Evolutionary conservation across 768 basidiomycete species (phyloP), one percentile per base, ranked within the genome.

Genomic region (Phylloporus arenicola): DNA sequence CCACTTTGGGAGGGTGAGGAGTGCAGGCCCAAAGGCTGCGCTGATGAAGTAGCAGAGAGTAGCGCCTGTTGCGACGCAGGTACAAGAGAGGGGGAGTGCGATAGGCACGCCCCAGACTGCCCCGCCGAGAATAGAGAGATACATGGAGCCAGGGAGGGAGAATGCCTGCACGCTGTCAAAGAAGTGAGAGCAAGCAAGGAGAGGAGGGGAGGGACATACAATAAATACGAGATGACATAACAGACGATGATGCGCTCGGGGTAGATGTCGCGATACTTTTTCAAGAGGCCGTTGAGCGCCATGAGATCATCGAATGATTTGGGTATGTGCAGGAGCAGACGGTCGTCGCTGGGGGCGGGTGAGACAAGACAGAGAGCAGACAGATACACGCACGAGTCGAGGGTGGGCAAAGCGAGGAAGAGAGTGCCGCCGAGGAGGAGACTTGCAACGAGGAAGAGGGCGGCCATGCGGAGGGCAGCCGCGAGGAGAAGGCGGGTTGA

Each of bases 91-190:
- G 5, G 89, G 86, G 5, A 97, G 76, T 0, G 94, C 94, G 11
- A 83, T 71, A 3, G 88, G 70, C 25, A 95, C 84, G 34, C 94
- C 94, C 84, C 92, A 98, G 4, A 96, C 88, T 1, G 95, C 95
- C 30, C 95, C 95, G 17, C 89, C 93, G 12, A 97, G 82, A 61
- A 98, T 96, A 47, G 92, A 92, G 43, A 98, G 81, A 64, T 98
- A 98, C 93, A 98, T 95, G 38, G 92, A 95, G 1, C 94, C 94
- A 0, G 95, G 94, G 13, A 97, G 78, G 7, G 93, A 94, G 70
- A 97, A 98, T 0, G 92, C 92, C 75, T 98, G 94, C 7, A 97
- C 76, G 70, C 93, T 95, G 62, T 19, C 11, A 22, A 19, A 45
- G 19, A 52, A 40, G 55, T 57, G 50, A 62, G 50, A n/a, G 30